Conservation (phyloP, 2,329 filamentous ascomycete genomes). For the Aspergillus ruber region DNA sequence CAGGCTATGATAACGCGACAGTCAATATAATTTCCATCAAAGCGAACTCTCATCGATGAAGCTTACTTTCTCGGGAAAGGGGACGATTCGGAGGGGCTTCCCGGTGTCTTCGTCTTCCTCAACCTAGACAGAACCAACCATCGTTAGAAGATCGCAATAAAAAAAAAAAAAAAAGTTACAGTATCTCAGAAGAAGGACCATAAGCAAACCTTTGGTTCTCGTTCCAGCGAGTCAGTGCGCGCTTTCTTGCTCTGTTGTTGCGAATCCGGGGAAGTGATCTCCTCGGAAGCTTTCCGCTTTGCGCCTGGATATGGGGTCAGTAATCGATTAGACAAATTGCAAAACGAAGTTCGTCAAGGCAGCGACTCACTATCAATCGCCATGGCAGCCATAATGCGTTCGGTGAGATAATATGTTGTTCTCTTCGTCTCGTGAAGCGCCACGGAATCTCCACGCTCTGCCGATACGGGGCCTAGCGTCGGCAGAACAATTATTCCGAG, state of each 20-base stretch:
- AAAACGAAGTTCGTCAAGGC: not conserved
- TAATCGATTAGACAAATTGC: not conserved
- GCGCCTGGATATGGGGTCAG: constrained; percentile 19
- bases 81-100: constrained; percentile 59
- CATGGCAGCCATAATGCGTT: constrained; percentile 1
- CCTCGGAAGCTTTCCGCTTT: constrained; percentile 48
- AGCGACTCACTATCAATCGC: constrained; percentile 27
- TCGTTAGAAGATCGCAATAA: not conserved
- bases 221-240: constrained; percentile 41
- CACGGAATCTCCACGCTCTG: constrained; percentile 11
- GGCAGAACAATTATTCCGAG: constrained; percentile 18
- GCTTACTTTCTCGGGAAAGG: constrained; percentile 79
- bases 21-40: constrained; percentile 17
- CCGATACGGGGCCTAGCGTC: constrained; percentile 14
- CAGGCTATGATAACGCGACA: constrained; percentile 50
- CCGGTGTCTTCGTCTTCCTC: constrained; percentile 32
- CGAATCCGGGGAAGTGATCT: constrained; percentile 38
- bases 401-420: not conserved
- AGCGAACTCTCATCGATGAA: not conserved
- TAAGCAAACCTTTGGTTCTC: constrained; percentile 24
- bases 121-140: constrained; percentile 29
- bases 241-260: constrained; percentile 44
- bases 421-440: constrained; percentile 4
- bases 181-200: not conserved
- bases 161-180: too few relatives aligned